Evolutionary conservation across 1,139 yeast species (phyloP).

Genomic region (Debaryomycetaceae sp.): DNA sequence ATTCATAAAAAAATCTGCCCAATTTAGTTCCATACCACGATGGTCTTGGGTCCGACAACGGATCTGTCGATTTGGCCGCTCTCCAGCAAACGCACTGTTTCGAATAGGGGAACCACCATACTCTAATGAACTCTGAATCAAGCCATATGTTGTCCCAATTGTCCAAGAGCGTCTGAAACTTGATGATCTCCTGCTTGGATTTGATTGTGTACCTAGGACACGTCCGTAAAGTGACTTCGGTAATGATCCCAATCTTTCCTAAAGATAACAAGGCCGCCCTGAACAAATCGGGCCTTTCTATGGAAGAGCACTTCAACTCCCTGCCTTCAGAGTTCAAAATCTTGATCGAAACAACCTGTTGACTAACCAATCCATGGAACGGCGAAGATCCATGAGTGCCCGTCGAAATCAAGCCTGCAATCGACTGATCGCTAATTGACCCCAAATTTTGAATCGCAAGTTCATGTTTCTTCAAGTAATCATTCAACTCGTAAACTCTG

Average conservation of each 20-base stretch:
- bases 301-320: slow-evolving; percentile 64
- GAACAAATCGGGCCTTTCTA: slow-evolving; percentile 66
- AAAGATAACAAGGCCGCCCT: slow-evolving; percentile 82
- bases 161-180: slow-evolving; percentile 65
- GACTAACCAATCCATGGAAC: slow-evolving; percentile 85
- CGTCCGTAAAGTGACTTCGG: slow-evolving; percentile 80
- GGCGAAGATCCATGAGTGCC: slow-evolving; percentile 97
- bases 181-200: slow-evolving; percentile 77
- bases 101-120: slow-evolving; percentile 98
- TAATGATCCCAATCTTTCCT: slow-evolving; percentile 90
- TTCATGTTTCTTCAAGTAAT: slow-evolving; percentile 55
- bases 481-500: slow-evolving; percentile 74
- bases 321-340: slow-evolving; percentile 74
- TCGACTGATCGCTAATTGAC: slow-evolving; percentile 88
- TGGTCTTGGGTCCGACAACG: slow-evolving; percentile 61
- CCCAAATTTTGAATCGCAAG: slow-evolving; percentile 90
- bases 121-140: slow-evolving; percentile 82
- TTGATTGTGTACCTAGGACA: slow-evolving; percentile 81
- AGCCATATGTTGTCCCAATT: slow-evolving; percentile 80
- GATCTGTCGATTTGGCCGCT: slow-evolving; percentile 67
- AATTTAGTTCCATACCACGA: slow-evolving; percentile 83
- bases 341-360: slow-evolving; percentile 77
- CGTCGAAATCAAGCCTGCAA: slow-evolving; percentile 92
- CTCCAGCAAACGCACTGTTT: slow-evolving; percentile 87
- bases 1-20: slow-evolving; percentile 78